Percentiles rank a stretch among this genome's conserved stretches.
Conservation (phyloP, 345 rosid genomes). For the Pelargonium nanum region DNA sequence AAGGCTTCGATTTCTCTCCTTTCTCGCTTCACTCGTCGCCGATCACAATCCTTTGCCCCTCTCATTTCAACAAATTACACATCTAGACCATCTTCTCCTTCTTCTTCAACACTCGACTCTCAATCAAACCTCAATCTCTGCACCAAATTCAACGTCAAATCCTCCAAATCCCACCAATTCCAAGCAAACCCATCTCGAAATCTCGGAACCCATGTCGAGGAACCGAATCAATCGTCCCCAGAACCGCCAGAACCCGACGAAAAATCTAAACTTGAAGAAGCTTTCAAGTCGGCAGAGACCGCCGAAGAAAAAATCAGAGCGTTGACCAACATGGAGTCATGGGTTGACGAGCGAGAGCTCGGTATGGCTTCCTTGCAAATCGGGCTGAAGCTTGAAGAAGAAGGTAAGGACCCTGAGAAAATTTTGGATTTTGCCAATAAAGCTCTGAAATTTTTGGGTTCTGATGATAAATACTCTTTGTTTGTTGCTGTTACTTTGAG, state of each 20-base stretch:
- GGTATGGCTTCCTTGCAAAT: slow-evolving; percentile 68
- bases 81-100: slow-evolving; percentile 14
- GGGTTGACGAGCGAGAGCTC: slow-evolving; percentile 57
- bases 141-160: slow-evolving; percentile 24
- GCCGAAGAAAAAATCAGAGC: slow-evolving; percentile 62
- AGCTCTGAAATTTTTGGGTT: slow-evolving; percentile 59
- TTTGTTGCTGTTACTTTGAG: slow-evolving; percentile 70
- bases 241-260: slow-evolving; percentile 46
- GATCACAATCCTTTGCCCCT: slow-evolving; percentile 18
- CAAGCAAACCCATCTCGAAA: slow-evolving; percentile 33
- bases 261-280: slow-evolving; percentile 65
- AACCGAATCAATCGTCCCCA: slow-evolving; percentile 33
- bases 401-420: slow-evolving; percentile 70
- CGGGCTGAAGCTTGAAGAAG: slow-evolving; percentile 80
- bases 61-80: slow-evolving; percentile 16
- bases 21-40: slow-evolving; percentile 30
- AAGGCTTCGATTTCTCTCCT: slow-evolving; percentile 44
- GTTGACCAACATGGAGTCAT: slow-evolving; percentile 65
- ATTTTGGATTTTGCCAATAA: slow-evolving; percentile 48
- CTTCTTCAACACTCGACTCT: slow-evolving; percentile 13
- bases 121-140: slow-evolving; percentile 17
- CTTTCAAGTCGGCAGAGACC: slow-evolving; percentile 72
- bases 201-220: slow-evolving; percentile 43
- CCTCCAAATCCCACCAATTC: slow-evolving; percentile 24
- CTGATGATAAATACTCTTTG: slow-evolving; percentile 36